Conservation (phyloP, 768 basidiomycete species). For the Nidularia pulvinata region DNA sequence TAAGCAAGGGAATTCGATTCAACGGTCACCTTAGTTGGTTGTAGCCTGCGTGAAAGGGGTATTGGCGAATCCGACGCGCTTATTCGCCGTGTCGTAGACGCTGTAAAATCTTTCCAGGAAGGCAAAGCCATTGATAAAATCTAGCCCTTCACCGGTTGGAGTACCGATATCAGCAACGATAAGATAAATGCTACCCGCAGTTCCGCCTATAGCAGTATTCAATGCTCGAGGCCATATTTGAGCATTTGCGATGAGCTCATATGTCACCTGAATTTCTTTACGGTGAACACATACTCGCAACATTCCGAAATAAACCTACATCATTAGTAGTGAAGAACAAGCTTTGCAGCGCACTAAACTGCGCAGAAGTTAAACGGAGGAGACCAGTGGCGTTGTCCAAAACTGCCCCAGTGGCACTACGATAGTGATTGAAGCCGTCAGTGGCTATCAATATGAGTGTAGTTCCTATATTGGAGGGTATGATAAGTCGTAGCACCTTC, state of each 20-base stretch:
- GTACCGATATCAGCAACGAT: slow-evolving; percentile 53
- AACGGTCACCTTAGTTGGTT: slow-evolving; percentile 23
- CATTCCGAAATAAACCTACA: slow-evolving; percentile 10
- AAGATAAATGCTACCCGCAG: slow-evolving; percentile 48
- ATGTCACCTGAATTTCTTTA: slow-evolving; percentile 32
- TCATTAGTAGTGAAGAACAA: slow-evolving; percentile 47
- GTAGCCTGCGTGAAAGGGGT: slow-evolving; percentile 48
- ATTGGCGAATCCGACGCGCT: slow-evolving; percentile 55
- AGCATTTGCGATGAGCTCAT: slow-evolving; percentile 59
- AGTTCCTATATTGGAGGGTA: slow-evolving; percentile 15
- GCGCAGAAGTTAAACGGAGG: slow-evolving; percentile 46
- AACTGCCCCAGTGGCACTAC: slow-evolving; percentile 41
- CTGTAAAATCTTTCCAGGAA: slow-evolving; percentile 60
- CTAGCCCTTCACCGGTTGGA: slow-evolving; percentile 53
- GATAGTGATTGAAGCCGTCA: slow-evolving; percentile 43
- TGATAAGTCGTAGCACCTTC: too few species aligned
- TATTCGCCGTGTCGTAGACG: slow-evolving; percentile 61
- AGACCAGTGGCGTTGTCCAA: slow-evolving; percentile 41
- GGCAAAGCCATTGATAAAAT: slow-evolving; percentile 51
- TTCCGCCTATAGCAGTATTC: slow-evolving; percentile 59
- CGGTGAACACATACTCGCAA: too few species aligned
- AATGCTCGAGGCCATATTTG: slow-evolving; percentile 70
- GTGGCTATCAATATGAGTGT: slow-evolving; percentile 49
- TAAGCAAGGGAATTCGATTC: too few species aligned
- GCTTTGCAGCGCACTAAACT: slow-evolving; percentile 51